phyloP scores from a whole-genome alignment of 495 filamentous ascomycete genomes.

The Endocarpon pusillum region DNA sequence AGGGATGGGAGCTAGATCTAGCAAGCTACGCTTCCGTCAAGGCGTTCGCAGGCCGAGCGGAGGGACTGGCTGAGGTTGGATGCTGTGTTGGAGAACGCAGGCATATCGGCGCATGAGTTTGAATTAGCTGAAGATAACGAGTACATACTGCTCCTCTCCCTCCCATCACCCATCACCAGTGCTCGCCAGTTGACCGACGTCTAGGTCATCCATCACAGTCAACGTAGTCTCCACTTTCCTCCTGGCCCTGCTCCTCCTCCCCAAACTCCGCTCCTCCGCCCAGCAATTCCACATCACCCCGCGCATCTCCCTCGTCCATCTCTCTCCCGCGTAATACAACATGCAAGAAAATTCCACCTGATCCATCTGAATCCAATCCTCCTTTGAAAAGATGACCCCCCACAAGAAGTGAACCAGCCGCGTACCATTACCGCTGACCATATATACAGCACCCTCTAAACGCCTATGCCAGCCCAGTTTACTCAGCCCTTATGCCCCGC shows the following conservation, averaged over 20 bases:
- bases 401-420: no score
- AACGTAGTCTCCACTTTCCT: slow-evolving; percentile 35
- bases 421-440: no score
- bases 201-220: slow-evolving; percentile 31
- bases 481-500: slow-evolving; percentile 1
- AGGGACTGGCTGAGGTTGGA: slow-evolving; percentile 10
- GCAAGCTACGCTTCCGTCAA: slow-evolving; percentile 17
- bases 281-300: slow-evolving; percentile 9
- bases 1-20: slow-evolving; percentile 42
- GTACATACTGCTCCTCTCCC: no score
- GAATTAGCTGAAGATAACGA: slow-evolving; percentile 18
- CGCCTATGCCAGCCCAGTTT: no score
- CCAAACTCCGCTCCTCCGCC: slow-evolving; percentile 21
- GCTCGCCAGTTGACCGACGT: no score
- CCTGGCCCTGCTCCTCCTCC: slow-evolving; percentile 27
- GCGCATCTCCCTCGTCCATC: slow-evolving; percentile 18
- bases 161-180: no score
- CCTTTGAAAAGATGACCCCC: no score
- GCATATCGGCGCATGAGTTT: slow-evolving; percentile 10
- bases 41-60: slow-evolving; percentile 22
- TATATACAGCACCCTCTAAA: no score
- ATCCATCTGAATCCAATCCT: no score
- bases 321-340: no score
- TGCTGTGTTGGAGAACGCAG: slow-evolving; percentile 15
- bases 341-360: no score